These are phyloP conservation scores for Nigrograna mackinnonii DNA, from an alignment of 2,329 filamentous ascomycete species.

Conservation along the genomic window DNA sequence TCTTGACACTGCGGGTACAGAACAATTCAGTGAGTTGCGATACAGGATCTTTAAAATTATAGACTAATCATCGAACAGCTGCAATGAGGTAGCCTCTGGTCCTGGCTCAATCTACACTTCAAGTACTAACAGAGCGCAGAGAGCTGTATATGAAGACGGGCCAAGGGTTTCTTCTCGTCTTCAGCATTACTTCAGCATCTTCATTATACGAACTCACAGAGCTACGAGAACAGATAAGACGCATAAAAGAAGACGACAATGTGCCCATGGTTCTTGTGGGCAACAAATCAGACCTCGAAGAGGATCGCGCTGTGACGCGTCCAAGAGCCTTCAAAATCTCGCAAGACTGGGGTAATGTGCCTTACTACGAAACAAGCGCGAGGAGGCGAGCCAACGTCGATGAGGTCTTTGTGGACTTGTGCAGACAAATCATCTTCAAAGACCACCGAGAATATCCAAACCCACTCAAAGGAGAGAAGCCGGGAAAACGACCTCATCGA, in stretches of 20 bases:
- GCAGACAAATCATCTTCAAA: constrained; percentile 78
- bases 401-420: constrained; percentile 85
- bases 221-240: constrained; percentile 85
- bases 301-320: constrained; percentile 77
- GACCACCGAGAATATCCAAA: constrained; percentile 55
- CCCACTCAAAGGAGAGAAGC: constrained; percentile 3
- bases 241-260: constrained; percentile 85
- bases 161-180: constrained; percentile 88
- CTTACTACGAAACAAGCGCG: constrained; percentile 90
- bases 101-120: background rate
- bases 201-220: constrained; percentile 82
- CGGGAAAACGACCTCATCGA: background rate
- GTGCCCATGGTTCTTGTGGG: constrained; percentile 89
- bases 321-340: constrained; percentile 81
- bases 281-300: constrained; percentile 89
- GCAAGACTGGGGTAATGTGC: constrained; percentile 83
- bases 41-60: background rate
- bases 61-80: constrained; percentile 25
- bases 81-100: constrained; percentile 37
- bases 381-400: constrained; percentile 84
- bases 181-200: constrained; percentile 84
- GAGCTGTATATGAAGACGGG: constrained; percentile 80
- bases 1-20: constrained; percentile 87
- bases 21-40: constrained; percentile 78
- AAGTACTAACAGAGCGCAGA: constrained; percentile 17